Evolutionary conservation across 208 protist genomes (phyloP), one percentile per base, ranked within the genome.

Genomic region (Wallacemonas sp.): DNA sequence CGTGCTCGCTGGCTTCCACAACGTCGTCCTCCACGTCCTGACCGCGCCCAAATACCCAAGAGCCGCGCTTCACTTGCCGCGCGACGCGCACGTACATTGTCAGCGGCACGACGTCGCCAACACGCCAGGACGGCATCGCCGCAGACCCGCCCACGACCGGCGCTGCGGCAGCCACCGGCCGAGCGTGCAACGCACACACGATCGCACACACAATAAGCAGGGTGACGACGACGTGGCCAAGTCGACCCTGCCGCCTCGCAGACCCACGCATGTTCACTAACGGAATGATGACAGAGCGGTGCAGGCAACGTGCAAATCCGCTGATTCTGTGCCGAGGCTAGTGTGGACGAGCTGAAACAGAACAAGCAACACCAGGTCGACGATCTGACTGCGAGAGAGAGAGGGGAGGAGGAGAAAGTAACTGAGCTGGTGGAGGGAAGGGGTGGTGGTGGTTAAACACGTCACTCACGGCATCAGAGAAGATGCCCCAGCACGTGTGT

Each of bases 31-130:
- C 64, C 10, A 61, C 66, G 26, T 79, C 61, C 4, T 63, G 65
- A 2, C 42, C 57, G 0, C 67, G 45, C 44, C 55, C 63, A 45
- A 73, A 61, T 1, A 76, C 45, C 37, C 64, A 76, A 5, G 66
- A 44, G 5, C 29, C 54, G 24, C 30, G 13, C 3, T 21, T 29
- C 3, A 61, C 68, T 33, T 75, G 69, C 10, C 79, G 71, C 46
- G 78, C 55, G 19, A 79, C 21, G 6, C 87, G 79, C 22, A 88
- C 46, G 65, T 93, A 85, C 21, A 91, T n/a, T 19, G 68, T 87
- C 29, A 93, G 33, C 1, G 87, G 83, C 24, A 93, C 54, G 4
- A 66, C 33, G 38, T 90, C 83, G 8, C 87, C 87, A n/a, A 71
- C 33, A 19, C 29, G 52, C 17, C 24, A 55, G 6, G 22, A 12